Conservation (phyloP, 768 basidiomycete genomes). For the Lentinula sp. region DNA sequence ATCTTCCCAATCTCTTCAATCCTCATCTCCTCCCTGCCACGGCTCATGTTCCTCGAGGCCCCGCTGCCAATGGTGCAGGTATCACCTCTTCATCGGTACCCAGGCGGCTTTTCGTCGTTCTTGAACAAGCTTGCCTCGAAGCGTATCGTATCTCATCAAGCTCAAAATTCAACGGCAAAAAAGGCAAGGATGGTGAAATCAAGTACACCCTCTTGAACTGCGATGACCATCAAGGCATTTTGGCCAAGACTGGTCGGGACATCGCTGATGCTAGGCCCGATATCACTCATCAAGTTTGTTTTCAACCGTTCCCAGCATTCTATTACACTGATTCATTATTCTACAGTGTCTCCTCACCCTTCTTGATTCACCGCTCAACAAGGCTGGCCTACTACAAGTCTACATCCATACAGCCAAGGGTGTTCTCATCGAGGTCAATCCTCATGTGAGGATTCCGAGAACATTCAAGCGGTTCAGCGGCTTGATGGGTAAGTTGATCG, state of each 20-base stretch:
- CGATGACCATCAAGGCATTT: slow-evolving; percentile 97
- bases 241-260: slow-evolving; percentile 96
- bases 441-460: slow-evolving; percentile 93
- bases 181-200: slow-evolving; percentile 64
- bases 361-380: slow-evolving; percentile 96
- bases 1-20: slow-evolving; percentile 50
- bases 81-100: slow-evolving; percentile 4
- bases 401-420: slow-evolving; percentile 98
- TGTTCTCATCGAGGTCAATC: slow-evolving; percentile 96
- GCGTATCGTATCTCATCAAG: slow-evolving; percentile 80
- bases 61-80: slow-evolving; percentile 5
- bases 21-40: slow-evolving; percentile 81
- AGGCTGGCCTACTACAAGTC: slow-evolving; percentile 92
- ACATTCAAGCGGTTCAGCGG: slow-evolving; percentile 99
- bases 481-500: slow-evolving; percentile 73
- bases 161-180: slow-evolving; percentile 41
- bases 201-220: slow-evolving; percentile 98
- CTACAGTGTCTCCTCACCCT: slow-evolving; percentile 88
- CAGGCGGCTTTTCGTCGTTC: slow-evolving; percentile 79
- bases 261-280: slow-evolving; percentile 99
- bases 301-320: background rate
- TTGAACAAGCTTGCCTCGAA: slow-evolving; percentile 94
- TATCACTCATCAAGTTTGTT: slow-evolving; percentile 91
- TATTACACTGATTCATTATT: background rate
- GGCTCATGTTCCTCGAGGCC: slow-evolving; percentile 60